phyloP scores from a whole-genome alignment of 2,329 filamentous ascomycete genomes.

The Decorospora gaudefroyi region DNA sequence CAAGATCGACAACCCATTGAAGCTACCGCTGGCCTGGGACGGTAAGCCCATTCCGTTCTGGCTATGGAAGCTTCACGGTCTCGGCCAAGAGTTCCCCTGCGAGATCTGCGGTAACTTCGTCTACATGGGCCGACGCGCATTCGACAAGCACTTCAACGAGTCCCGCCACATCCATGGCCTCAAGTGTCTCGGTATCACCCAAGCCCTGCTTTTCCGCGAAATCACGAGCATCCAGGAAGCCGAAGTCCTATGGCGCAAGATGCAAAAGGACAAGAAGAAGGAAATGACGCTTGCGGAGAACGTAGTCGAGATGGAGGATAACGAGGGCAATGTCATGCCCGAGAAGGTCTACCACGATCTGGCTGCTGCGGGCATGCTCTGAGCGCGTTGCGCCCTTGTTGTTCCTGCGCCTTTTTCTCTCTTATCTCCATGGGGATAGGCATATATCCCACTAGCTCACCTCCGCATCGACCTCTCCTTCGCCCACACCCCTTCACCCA shows the following conservation, averaged over 20 bases:
- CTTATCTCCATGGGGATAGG: too few relatives aligned
- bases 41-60: constrained; percentile 99
- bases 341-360: constrained; percentile 97
- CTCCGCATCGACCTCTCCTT: too few relatives aligned
- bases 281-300: constrained; percentile 76
- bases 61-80: constrained; percentile 94
- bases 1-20: constrained; percentile 94
- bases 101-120: constrained; percentile 98
- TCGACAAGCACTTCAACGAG: constrained; percentile 98
- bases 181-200: constrained; percentile 91
- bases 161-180: constrained; percentile 89
- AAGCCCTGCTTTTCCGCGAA: constrained; percentile 87
- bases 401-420: too few relatives aligned
- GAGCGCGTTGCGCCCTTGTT: constrained; percentile 8
- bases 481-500: too few relatives aligned
- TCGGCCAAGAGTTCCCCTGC: constrained; percentile 93
- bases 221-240: constrained; percentile 93
- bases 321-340: constrained; percentile 97
- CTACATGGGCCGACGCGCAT: constrained; percentile 95
- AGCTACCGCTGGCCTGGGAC: constrained; percentile 94
- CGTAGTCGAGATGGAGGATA: constrained; percentile 98
- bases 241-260: constrained; percentile 86
- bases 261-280: constrained; percentile 82
- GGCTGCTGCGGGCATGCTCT: constrained; percentile 79
- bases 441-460: too few relatives aligned